phyloP scores from a whole-genome alignment of 1,139 yeast genomes.

The Saccharomyces pastorianus region DNA sequence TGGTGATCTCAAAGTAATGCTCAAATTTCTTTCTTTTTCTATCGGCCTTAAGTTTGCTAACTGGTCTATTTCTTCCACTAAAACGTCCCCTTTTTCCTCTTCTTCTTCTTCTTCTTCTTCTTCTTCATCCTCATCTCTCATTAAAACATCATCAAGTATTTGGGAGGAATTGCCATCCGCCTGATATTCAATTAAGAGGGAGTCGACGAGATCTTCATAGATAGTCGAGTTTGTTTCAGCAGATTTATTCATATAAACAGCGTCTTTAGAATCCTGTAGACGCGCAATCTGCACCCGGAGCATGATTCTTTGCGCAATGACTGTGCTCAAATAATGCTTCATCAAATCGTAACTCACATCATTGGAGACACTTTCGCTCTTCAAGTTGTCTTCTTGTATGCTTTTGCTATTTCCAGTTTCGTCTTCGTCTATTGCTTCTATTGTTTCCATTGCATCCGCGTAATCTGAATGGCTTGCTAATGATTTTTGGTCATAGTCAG shows the following conservation, averaged over 20 bases:
- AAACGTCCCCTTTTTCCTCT: not conserved
- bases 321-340: slow-evolving; percentile 21
- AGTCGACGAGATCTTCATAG: slow-evolving; percentile 17
- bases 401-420: slow-evolving; percentile 3
- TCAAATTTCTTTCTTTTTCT: slow-evolving; percentile 2
- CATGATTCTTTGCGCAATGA: slow-evolving; percentile 24
- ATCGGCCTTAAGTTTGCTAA: slow-evolving; percentile 1
- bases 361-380: not conserved
- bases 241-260: not conserved
- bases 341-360: slow-evolving; percentile 6
- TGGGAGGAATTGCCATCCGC: slow-evolving; percentile 6
- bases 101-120: slow-evolving; percentile 6
- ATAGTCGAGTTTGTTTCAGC: slow-evolving; percentile 6
- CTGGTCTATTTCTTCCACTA: slow-evolving; percentile 5
- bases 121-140: slow-evolving; percentile 1
- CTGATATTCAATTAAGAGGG: slow-evolving; percentile 17
- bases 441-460: slow-evolving; percentile 1
- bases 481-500: not conserved
- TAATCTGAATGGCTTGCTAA: not conserved
- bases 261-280: slow-evolving; percentile 10
- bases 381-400: too few relatives aligned
- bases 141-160: not conserved
- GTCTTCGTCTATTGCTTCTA: not conserved
- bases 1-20: slow-evolving; percentile 8
- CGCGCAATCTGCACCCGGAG: slow-evolving; percentile 24